Percentiles rank a stretch among this genome's conserved stretches.
Conservation (phyloP, 2,329 filamentous ascomycete species). For the Sphaerulina vaccinii region DNA sequence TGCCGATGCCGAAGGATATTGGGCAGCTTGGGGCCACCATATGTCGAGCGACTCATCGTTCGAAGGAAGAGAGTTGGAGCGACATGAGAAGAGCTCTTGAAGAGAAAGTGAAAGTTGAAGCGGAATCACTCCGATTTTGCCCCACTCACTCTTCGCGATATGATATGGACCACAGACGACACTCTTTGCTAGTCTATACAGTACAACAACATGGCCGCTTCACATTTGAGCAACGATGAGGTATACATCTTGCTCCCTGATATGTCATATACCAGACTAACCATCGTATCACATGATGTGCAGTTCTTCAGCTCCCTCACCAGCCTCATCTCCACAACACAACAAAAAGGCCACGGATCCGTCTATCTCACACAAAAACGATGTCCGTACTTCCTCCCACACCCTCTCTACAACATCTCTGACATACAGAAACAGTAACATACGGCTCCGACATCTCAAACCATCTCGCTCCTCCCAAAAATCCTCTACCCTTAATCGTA, state of each 20-base stretch:
- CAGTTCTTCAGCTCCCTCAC: conserved; percentile 73
- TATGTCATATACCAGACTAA: not conserved
- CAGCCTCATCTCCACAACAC: conserved; percentile 66
- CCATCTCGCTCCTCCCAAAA: conserved; percentile 54
- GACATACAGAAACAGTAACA: conserved; percentile 9
- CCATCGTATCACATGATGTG: not conserved
- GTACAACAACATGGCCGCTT: conserved; percentile 42
- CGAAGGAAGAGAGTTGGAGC: not conserved
- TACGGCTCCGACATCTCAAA: conserved; percentile 34
- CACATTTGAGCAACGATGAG: conserved; percentile 62
- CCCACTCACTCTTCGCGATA: too few relatives aligned
- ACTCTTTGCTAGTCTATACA: conserved; percentile 1
- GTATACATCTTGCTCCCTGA: conserved; percentile 38
- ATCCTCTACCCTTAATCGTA: conserved; percentile 71
- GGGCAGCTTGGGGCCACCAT: conserved; percentile 46
- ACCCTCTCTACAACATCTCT: not conserved
- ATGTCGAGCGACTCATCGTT: conserved; percentile 29
- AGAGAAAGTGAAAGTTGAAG: not conserved
- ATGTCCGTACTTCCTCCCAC: conserved; percentile 46
- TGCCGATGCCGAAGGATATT: too few relatives aligned
- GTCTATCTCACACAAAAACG: conserved; percentile 76
- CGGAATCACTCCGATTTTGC: not conserved
- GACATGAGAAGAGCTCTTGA: not conserved
- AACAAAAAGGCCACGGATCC: conserved; percentile 69
- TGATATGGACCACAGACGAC: conserved; percentile 7